Evolutionary conservation across 176 grass and related monocot genomes (phyloP).

Genomic region (Tillandsia leiboldiana): DNA sequence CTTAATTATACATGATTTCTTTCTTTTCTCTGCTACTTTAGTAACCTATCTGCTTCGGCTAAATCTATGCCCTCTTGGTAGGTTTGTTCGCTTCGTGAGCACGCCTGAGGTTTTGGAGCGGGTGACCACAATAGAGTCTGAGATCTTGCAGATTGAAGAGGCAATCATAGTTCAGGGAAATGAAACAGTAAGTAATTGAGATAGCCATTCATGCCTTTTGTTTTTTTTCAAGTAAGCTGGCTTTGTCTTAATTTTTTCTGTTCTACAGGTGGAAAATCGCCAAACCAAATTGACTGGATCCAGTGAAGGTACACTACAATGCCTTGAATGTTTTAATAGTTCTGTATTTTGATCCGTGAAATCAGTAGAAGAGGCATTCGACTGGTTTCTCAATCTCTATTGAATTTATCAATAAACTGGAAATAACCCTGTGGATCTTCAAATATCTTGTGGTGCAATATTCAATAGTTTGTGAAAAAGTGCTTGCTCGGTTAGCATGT

Average conservation of each 20-base stretch:
- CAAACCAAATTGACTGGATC: constrained; percentile 47
- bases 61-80: constrained; percentile 5
- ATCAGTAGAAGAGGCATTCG: no score
- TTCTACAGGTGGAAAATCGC: constrained; percentile 53
- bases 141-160: constrained; percentile 86
- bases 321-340: constrained; percentile 10
- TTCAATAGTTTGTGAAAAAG: no score
- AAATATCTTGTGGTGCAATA: constrained; percentile 9
- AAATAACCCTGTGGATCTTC: neutral
- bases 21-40: neutral
- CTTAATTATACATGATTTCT: neutral
- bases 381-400: no score
- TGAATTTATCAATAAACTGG: no score
- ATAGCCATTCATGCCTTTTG: constrained; percentile 8
- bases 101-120: constrained; percentile 93
- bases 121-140: constrained; percentile 77
- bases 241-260: constrained; percentile 25
- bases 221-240: constrained; percentile 13
- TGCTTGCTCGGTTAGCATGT: no score
- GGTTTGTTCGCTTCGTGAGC: constrained; percentile 94
- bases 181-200: constrained; percentile 46
- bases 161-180: constrained; percentile 77
- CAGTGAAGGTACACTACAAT: constrained; percentile 37
- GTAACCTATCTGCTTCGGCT: neutral
- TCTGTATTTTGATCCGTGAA: no score